phyloP scores from a whole-genome alignment of 768 basidiomycete genomes.

The Cyathus striatus region DNA sequence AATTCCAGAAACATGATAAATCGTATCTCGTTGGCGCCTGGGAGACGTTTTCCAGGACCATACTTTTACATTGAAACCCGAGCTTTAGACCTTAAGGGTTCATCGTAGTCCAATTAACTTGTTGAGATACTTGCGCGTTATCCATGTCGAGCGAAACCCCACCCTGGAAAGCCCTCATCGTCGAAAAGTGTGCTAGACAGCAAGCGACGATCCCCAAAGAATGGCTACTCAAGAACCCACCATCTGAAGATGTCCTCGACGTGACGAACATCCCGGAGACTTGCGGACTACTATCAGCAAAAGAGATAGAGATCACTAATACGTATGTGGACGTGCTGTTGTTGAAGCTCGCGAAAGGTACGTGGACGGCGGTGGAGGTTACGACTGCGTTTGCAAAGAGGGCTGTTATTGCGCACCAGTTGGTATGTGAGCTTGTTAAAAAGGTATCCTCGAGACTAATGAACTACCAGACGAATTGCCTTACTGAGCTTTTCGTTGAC shows the following conservation, averaged over 20 bases:
- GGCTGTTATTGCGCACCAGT: conserved; percentile 75
- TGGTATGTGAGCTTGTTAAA: conserved; percentile 37
- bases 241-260: conserved; percentile 27
- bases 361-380: conserved; percentile 44
- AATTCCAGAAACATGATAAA: conserved; percentile 6
- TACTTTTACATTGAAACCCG: not conserved
- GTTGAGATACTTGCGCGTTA: not conserved
- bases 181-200: conserved; percentile 51
- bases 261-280: conserved; percentile 1
- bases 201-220: conserved; percentile 53
- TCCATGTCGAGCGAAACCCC: conserved; percentile 15
- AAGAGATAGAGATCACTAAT: conserved; percentile 3
- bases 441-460: not conserved
- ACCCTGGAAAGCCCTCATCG: conserved; percentile 47
- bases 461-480: conserved; percentile 60
- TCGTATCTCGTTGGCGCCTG: not conserved
- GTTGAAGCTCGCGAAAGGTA: not conserved
- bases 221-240: conserved; percentile 49
- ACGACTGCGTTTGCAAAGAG: conserved; percentile 73
- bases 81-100: not conserved
- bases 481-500: conserved; percentile 82
- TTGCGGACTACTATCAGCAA: conserved; percentile 16
- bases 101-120: not conserved
- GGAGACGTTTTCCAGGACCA: not conserved
- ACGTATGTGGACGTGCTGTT: not conserved